Base-by-base conservation (phyloP, 495 filamentous ascomycete species). In the Aspergillus baeticus region DNA sequence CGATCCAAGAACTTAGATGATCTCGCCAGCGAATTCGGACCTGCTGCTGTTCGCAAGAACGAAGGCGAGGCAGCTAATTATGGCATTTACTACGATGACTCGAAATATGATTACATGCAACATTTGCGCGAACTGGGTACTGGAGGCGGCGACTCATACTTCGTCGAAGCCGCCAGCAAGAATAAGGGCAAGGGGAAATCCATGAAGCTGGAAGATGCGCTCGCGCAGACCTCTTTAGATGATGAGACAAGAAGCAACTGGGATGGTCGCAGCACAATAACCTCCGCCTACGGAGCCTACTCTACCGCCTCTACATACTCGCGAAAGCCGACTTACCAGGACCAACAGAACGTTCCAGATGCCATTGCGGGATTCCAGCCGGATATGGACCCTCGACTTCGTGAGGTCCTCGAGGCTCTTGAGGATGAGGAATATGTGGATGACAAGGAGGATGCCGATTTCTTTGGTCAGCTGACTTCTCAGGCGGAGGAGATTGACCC, bases 81-180 rank as follows among this genome's bases (percentile, higher is more conserved):
- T 70, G 95, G 95, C 46, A 80, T 99, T 55, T 97, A 89, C 81
- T 88, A 77, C 64, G 85, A 88, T 56, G 94, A 98, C 71, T 88
- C 91, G 51, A 81, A 88, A 62, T 98, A 98, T 73, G 95, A 98
- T 64, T 98, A 98, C 74, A 98, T 98, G 94, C 94, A 99, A 70
- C 95, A 99, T 74, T 78, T 99, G 77, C 87, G 90, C n/a, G 94
- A 97, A 54, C 67, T 91, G 5, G 86, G 86, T 8, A 80, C 84
- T 3, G 83, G 79, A 26, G 68, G 69, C 13, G 86, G 84, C 3
- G 73, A 77, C 26, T 81, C 84, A 17, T 80, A 88, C 43, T 96
- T 94, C 60, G 80, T 98, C 15, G 89, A 95, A 62, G 87, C 91
- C 29, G 79, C 77, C 54, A 78, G 76, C 43, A 82, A 85, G 61